These are phyloP conservation scores for Euphorbia celastroides DNA, from an alignment of 441 rosid species.

Conservation along the genomic window DNA sequence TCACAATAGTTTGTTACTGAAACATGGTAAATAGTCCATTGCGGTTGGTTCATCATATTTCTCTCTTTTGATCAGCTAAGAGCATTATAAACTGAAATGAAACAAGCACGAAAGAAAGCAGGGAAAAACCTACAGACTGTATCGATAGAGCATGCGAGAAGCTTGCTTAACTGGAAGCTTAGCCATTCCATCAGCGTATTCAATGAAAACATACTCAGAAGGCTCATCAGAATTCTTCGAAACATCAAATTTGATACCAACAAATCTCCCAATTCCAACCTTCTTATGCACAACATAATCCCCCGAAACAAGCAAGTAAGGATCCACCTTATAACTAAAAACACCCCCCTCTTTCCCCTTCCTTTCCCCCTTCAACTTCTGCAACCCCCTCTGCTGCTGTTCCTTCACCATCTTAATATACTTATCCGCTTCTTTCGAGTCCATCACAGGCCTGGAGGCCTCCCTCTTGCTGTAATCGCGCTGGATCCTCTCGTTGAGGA, in stretches of 20 bases:
- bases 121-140: conserved; percentile 57
- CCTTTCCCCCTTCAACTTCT: conserved; percentile 72
- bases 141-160: conserved; percentile 84
- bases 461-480: conserved; percentile 65
- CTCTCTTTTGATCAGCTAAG: background rate
- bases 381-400: conserved; percentile 89
- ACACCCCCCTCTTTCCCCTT: conserved; percentile 29
- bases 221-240: conserved; percentile 57
- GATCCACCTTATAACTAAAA: conserved; percentile 84
- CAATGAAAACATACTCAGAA: conserved; percentile 75
- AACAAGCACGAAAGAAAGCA: background rate
- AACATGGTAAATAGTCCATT: conserved; percentile 6
- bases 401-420: conserved; percentile 75
- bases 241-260: conserved; percentile 72
- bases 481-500: conserved; percentile 73
- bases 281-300: conserved; percentile 97
- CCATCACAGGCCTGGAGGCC: conserved; percentile 47
- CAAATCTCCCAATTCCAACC: conserved; percentile 88
- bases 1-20: conserved; percentile 7
- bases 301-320: conserved; percentile 60
- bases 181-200: conserved; percentile 97
- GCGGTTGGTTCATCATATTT: background rate
- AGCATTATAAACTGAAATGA: background rate
- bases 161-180: conserved; percentile 98
- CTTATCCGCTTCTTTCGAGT: conserved; percentile 78